phyloP scores from a whole-genome alignment of 2,329 filamentous ascomycete species.

The Passalora sequoiae region DNA sequence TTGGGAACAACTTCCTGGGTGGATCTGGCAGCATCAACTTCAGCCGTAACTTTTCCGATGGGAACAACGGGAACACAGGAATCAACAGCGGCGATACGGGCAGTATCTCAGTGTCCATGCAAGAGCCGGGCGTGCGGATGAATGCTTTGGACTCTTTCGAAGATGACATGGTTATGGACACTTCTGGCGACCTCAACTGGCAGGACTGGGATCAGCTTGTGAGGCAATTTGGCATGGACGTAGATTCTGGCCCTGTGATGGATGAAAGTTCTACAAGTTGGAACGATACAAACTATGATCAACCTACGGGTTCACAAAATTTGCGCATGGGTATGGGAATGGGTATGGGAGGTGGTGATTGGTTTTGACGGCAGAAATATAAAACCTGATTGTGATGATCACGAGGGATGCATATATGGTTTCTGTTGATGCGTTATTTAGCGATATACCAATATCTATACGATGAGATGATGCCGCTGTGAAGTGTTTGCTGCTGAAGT shows the following conservation, averaged over 20 bases:
- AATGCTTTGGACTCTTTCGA: constrained; percentile 25
- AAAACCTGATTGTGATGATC: too few species aligned
- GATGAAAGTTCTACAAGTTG: constrained; percentile 9
- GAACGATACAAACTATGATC: constrained; percentile 14
- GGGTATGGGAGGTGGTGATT: constrained; percentile 27
- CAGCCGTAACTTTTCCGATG: constrained; percentile 11
- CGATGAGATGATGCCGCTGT: too few species aligned
- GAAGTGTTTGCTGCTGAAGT: too few species aligned
- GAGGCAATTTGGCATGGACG: constrained; percentile 43
- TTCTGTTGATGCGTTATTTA: too few species aligned
- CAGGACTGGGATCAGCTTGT: constrained; percentile 47
- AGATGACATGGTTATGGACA: constrained; percentile 32
- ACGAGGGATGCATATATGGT: too few species aligned
- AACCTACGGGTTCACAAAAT: constrained; percentile 16
- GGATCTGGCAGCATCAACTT: constrained; percentile 15
- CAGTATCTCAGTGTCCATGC: constrained; percentile 18
- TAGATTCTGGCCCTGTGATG: constrained; percentile 23
- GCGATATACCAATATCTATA: too few species aligned
- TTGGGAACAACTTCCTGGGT: constrained; percentile 14
- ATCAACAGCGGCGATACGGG: too few species aligned
- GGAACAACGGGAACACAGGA: background rate
- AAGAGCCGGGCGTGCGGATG: constrained; percentile 18
- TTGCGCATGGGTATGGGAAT: constrained; percentile 27
- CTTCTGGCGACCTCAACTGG: constrained; percentile 43
- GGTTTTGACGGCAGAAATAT: constrained; percentile 25